phyloP scores from a whole-genome alignment of 2,329 filamentous ascomycete genomes.

The Pseudogymnoascus sp. region DNA sequence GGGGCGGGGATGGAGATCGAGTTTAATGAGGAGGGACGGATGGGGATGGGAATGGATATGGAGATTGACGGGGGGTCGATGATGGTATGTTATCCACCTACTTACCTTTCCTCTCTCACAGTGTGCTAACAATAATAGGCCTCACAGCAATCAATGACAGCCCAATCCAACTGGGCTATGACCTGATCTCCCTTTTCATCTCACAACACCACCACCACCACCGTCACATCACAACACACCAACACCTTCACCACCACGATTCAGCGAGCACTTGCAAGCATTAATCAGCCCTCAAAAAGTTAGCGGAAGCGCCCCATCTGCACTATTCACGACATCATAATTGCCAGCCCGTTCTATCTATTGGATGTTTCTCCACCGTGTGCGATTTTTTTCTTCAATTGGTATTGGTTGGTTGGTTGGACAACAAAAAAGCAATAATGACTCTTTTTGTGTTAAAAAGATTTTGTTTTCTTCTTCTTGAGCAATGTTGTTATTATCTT shows the following conservation, averaged over 20 bases:
- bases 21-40: background rate
- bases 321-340: background rate
- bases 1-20: background rate
- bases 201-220: background rate
- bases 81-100: background rate
- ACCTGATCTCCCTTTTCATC: background rate
- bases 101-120: background rate
- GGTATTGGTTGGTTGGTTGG: background rate
- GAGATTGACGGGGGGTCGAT: background rate
- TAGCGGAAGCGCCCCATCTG: background rate
- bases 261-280: background rate
- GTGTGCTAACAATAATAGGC: background rate
- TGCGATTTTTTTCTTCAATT: background rate
- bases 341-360: background rate
- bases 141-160: background rate
- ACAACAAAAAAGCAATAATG: background rate
- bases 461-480: background rate
- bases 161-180: slow-evolving; percentile 2
- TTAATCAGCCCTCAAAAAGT: background rate
- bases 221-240: background rate
- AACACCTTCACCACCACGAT: background rate
- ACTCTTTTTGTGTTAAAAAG: background rate
- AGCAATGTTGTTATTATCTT: background rate
- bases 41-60: slow-evolving; percentile 26
- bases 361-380: background rate